These are phyloP conservation scores for Schizophyllum amplum DNA, from an alignment of 1,284 basidiomycete species.

Conservation along the genomic window DNA sequence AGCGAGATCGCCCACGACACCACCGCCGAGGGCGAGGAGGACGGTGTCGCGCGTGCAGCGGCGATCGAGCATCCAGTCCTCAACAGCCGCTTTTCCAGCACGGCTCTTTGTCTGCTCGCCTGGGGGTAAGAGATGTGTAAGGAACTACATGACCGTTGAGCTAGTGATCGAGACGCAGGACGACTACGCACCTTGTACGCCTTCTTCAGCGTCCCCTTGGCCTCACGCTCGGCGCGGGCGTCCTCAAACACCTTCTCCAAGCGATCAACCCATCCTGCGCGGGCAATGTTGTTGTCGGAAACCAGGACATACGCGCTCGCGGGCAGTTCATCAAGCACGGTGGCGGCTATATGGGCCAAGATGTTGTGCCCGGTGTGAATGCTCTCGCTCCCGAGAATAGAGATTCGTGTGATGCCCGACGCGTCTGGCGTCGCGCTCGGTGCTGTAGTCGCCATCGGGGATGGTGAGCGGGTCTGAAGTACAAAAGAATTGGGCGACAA, in stretches of 20 bases:
- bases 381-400: conserved; percentile 80
- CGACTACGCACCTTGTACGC: neutral
- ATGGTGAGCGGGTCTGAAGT: neutral
- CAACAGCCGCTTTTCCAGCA: conserved; percentile 87
- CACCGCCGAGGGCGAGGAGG: conserved; percentile 89
- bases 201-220: conserved; percentile 13
- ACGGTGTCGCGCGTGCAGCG: conserved; percentile 93
- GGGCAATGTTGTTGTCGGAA: conserved; percentile 88
- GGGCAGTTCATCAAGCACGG: conserved; percentile 66
- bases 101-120: conserved; percentile 92
- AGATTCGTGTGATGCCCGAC: conserved; percentile 57
- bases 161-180: conserved; percentile 11
- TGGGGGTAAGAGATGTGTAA: conserved; percentile 78
- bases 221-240: conserved; percentile 14
- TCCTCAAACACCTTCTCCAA: conserved; percentile 44
- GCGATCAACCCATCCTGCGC: conserved; percentile 56
- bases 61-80: conserved; percentile 88
- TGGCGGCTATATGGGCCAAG: conserved; percentile 77
- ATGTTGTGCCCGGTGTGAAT: conserved; percentile 94
- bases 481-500: neutral
- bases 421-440: conserved; percentile 14
- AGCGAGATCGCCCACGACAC: conserved; percentile 93
- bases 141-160: conserved; percentile 48
- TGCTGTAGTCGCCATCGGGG: neutral
- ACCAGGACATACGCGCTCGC: conserved; percentile 90